Percentiles rank a stretch among this genome's conserved stretches.
Conservation (phyloP, 192 early-diverging fungal species). For the Entomortierella chlamydospora region DNA sequence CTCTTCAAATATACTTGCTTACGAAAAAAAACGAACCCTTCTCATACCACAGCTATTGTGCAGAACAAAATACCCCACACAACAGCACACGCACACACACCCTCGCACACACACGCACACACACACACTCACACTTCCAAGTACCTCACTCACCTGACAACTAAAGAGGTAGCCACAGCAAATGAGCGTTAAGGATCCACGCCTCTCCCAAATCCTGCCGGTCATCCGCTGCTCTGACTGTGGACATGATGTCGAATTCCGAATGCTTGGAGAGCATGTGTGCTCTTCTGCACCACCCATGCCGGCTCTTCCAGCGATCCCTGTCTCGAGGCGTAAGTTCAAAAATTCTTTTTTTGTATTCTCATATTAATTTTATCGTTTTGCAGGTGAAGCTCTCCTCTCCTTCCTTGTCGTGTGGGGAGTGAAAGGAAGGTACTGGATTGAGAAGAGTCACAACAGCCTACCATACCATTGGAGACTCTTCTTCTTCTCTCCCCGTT, state of each 20-base stretch:
- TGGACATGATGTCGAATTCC: constrained; percentile 66
- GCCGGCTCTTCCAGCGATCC: constrained; percentile 55
- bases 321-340: constrained; percentile 30
- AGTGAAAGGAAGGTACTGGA: background rate
- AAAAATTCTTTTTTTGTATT: background rate
- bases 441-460: no score
- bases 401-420: background rate
- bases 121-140: no score
- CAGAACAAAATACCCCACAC: no score
- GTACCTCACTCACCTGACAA: no score
- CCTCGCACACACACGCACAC: no score
- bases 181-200: constrained; percentile 43
- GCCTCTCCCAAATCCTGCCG: constrained; percentile 66
- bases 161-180: background rate
- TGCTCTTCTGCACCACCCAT: constrained; percentile 62
- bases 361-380: background rate
- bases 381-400: background rate
- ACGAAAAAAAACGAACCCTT: no score
- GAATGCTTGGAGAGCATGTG: constrained; percentile 62
- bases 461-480: background rate
- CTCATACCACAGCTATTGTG: no score
- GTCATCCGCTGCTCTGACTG: constrained; percentile 70
- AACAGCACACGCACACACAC: no score
- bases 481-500: no score
- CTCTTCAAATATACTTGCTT: no score